Evolutionary conservation across 352 stramenopile genomes (phyloP), one percentile per base, ranked within the genome.

Genomic region (Phytopythium litorale): DNA sequence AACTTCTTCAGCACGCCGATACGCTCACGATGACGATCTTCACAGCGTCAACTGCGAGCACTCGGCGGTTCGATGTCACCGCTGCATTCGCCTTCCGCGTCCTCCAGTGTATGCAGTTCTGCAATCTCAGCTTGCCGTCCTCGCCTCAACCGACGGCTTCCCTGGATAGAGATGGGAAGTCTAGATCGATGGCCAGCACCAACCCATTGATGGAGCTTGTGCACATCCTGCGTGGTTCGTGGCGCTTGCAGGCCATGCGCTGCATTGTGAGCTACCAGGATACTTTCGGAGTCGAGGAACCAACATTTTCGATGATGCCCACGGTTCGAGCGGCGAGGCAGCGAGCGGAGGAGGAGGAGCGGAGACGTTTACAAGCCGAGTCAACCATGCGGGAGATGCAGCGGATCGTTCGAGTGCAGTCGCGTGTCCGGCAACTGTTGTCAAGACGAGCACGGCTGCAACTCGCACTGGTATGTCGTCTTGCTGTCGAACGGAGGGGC

Each of bases 21-120:
- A 56, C 56, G 2, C 67, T 87, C 18, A 78, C 69, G 21, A 35
- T 87, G 1, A 42, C 82, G 1, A 28, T 71, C 37, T 88, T 89
- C 63, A 72, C 69, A 0, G 66, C 81, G 4, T 30, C 46, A 0
- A 73, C 63, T 1, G 85, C 76, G 0, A 18, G 11, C 7, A 67
- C 67, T 48, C 28, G 30, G 21, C 69, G 79, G 19, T 83, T 76
- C 59, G 68, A 80, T 21, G 56, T 89, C 30, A 63, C 71, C 15
- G 59, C 70, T 1, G 16, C 42, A 1, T 88, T 89, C 45, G 30
- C 78, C 8, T 65, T 71, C 40, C 53, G 61, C 0, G 58, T 88
- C 7, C 70, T 91, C 16, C 65, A 70, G 35, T 71, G 79, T 55
- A 54, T 68, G 32, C 46, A 73, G 33, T 82, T 78, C 48, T 51